Conservation (phyloP, 768 basidiomycete species). For the Cystobasidium tubakii region DNA sequence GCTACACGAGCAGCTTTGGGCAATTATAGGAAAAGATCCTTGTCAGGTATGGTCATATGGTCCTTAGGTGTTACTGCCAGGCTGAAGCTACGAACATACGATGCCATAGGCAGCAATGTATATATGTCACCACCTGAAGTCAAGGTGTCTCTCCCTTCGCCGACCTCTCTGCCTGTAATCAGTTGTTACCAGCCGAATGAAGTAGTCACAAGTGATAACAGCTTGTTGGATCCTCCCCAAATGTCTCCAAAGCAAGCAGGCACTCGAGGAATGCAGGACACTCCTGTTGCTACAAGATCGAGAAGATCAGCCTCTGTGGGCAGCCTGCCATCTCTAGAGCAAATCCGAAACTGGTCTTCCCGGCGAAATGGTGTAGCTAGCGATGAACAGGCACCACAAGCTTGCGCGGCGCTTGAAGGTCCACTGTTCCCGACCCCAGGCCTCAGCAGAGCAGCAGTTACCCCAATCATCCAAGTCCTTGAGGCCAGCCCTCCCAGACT, state of each 20-base stretch:
- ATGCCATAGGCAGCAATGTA: background rate
- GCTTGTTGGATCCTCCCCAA: background rate
- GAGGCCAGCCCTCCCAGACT: background rate
- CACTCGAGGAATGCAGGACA: too few species aligned
- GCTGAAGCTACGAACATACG: too few species aligned
- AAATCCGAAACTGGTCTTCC: constrained; percentile 22
- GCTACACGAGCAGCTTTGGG: constrained; percentile 29
- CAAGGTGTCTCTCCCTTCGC: background rate
- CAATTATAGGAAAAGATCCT: constrained; percentile 20
- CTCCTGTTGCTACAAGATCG: background rate
- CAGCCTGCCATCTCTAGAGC: constrained; percentile 24
- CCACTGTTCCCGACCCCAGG: background rate
- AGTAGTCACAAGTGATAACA: background rate
- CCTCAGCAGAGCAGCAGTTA: background rate
- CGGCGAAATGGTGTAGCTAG: constrained; percentile 8
- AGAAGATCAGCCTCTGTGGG: constrained; percentile 23
- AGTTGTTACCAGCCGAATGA: background rate
- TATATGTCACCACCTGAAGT: background rate
- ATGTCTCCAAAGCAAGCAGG: background rate
- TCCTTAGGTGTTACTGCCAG: too few species aligned
- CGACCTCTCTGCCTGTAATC: background rate
- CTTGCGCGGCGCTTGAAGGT: background rate
- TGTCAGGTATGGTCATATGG: constrained; percentile 1
- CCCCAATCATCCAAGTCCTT: constrained; percentile 1
- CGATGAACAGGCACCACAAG: background rate